Base-by-base conservation (phyloP, 139 green algal genomes). In the Chlamydomonas urium region DNA sequence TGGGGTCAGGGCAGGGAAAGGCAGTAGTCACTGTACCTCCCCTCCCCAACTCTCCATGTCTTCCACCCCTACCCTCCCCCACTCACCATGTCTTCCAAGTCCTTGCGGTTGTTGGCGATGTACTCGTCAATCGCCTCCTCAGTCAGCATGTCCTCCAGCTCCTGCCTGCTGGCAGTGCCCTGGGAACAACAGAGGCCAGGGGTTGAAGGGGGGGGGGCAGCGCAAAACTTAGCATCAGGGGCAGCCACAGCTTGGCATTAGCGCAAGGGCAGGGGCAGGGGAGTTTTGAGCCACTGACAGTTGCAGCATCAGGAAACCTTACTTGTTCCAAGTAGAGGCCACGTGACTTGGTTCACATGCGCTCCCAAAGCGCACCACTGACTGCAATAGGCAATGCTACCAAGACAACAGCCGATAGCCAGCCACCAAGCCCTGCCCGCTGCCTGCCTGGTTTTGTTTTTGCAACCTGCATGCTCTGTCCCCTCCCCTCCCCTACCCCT, bases 51-150 rank as follows among this genome's bases (percentile, higher is more conserved):
- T 24, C 42, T 50, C 42, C 42, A 50, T 10, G 42, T 17, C 42
- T 50, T 50, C 17, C 5, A 24, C 47, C 47, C 47, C 14, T 23
- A 21, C 3, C n/a, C n/a, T n/a, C n/a, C n/a, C n/a, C 57, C 17
- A 36, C 65, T 24, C 38, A 76, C 72, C 72, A 72, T 68, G 35
- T 78, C 73, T 38, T 79, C 66, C 74, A 79, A 57, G 10, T 79
- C 66, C 34, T 38, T 67, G 19, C 6, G 38, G 60, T 67, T 42
- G 19, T 67, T 67, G 14, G 38, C 60, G 1, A 78, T 56, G 47
- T 61, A 84, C 74, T 80, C 78, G 5, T 61, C 38, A 32, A 76
- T 70, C 70, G 79, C 62, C 69, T 80, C 73, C 57, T 80, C 78
- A 4, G 78, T 84, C 28, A 61, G 59, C 37, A 78, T 45, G 53